These are phyloP conservation scores for Skeletonema marinoi DNA, from an alignment of 108 stramenopile species.

Conservation along the genomic window DNA sequence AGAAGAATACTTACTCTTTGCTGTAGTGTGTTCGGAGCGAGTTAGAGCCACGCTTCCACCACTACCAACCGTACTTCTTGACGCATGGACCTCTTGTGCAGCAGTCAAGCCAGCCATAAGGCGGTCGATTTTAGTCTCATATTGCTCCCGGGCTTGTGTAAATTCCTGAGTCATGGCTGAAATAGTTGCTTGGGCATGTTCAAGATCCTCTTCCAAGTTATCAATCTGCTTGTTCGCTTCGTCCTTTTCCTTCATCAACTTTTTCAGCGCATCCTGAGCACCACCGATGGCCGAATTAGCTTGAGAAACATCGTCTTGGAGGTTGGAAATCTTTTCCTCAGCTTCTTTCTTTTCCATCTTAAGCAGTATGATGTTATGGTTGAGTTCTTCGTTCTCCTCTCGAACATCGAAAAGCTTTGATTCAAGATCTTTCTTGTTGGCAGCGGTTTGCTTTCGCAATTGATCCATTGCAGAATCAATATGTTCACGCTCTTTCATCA, in stretches of 20 bases:
- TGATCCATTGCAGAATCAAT: constrained; percentile 33
- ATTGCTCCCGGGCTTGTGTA: constrained; percentile 38
- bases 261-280: constrained; percentile 42
- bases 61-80: constrained; percentile 24
- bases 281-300: constrained; percentile 45
- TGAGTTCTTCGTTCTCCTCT: constrained; percentile 33
- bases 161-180: constrained; percentile 47
- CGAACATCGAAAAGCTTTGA: constrained; percentile 32
- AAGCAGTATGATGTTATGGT: constrained; percentile 36
- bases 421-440: constrained; percentile 36
- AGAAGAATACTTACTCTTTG: constrained; percentile 16
- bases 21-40: background rate
- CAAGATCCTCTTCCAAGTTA: constrained; percentile 43
- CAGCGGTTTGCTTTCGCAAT: constrained; percentile 34
- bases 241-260: constrained; percentile 34
- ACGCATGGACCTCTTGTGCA: constrained; percentile 46
- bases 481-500: constrained; percentile 39
- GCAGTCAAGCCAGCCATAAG: constrained; percentile 48
- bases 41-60: constrained; percentile 1
- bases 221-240: constrained; percentile 41
- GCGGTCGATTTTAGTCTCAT: constrained; percentile 48
- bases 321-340: constrained; percentile 28
- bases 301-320: constrained; percentile 40
- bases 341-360: constrained; percentile 52
- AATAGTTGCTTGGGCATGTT: constrained; percentile 46